These are phyloP conservation scores for Candida qinlingensis DNA, from an alignment of 805 yeast genomes.

Conservation along the genomic window DNA sequence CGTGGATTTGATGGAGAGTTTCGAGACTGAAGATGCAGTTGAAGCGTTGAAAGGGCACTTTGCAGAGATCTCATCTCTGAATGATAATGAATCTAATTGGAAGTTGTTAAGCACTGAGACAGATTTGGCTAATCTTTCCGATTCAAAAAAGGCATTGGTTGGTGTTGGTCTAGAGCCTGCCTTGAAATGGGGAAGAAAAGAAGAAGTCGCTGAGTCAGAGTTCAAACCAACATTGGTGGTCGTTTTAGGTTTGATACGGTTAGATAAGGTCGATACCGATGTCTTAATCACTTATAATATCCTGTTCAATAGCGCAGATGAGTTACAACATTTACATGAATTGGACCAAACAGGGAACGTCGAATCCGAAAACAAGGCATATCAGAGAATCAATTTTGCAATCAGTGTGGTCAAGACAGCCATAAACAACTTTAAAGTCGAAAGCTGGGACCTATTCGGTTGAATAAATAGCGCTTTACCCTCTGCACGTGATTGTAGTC, in stretches of 20 bases:
- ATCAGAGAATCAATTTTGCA: conserved; percentile 26
- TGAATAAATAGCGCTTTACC: conserved; percentile 3
- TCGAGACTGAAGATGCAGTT: conserved; percentile 32
- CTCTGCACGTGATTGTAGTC: too few relatives aligned
- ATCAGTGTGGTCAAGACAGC: conserved; percentile 22
- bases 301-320: conserved; percentile 36
- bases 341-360: conserved; percentile 1
- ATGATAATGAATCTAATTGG: conserved; percentile 31
- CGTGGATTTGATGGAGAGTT: conserved; percentile 57
- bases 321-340: conserved; percentile 22
- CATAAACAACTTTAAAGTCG: conserved; percentile 30
- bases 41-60: conserved; percentile 48
- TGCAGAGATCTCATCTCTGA: conserved; percentile 45
- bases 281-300: conserved; percentile 54
- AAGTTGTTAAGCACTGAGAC: conserved; percentile 18
- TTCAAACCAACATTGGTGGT: conserved; percentile 38
- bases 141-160: conserved; percentile 17
- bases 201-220: conserved; percentile 12
- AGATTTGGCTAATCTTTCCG: neutral
- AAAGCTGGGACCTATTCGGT: conserved; percentile 44
- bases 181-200: conserved; percentile 46
- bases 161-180: conserved; percentile 38
- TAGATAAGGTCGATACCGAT: conserved; percentile 51
- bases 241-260: conserved; percentile 52
- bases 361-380: conserved; percentile 18